These are phyloP conservation scores for Hericium rajendrae DNA, from an alignment of 768 basidiomycete genomes.

Conservation along the genomic window DNA sequence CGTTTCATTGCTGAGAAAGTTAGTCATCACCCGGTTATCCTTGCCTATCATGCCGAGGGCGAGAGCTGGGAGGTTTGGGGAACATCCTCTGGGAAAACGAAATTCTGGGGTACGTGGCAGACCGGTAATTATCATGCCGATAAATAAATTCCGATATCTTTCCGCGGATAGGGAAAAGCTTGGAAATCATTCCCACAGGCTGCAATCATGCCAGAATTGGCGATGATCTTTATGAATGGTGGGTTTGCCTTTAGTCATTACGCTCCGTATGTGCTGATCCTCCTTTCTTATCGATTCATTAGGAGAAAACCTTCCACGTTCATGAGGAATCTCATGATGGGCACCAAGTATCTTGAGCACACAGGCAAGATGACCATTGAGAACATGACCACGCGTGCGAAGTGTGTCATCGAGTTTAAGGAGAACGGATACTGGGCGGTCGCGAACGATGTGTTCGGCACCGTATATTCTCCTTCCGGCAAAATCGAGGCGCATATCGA, in stretches of 20 bases:
- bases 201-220: constrained; percentile 58
- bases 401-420: constrained; percentile 76
- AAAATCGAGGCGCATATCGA: constrained; percentile 55
- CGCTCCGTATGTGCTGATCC: not conserved
- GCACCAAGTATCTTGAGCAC: constrained; percentile 86
- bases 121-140: constrained; percentile 6
- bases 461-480: constrained; percentile 44
- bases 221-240: constrained; percentile 66
- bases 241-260: constrained; percentile 13
- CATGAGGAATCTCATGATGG: constrained; percentile 83
- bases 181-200: constrained; percentile 80
- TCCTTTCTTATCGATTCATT: not conserved
- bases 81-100: constrained; percentile 76
- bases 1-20: constrained; percentile 85
- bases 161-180: constrained; percentile 57
- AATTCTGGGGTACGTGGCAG: constrained; percentile 71
- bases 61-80: constrained; percentile 65
- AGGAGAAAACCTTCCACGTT: constrained; percentile 87
- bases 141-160: constrained; percentile 10
- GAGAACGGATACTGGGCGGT: constrained; percentile 77
- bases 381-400: constrained; percentile 43
- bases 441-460: constrained; percentile 63
- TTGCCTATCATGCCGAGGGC: constrained; percentile 82
- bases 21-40: constrained; percentile 71
- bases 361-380: constrained; percentile 70